A percentile compares a stretch with the other conserved stretches of the same genome.
Conservation (phyloP, 2,329 filamentous ascomycete species). For the Ceratocystis cacaofunesta region DNA sequence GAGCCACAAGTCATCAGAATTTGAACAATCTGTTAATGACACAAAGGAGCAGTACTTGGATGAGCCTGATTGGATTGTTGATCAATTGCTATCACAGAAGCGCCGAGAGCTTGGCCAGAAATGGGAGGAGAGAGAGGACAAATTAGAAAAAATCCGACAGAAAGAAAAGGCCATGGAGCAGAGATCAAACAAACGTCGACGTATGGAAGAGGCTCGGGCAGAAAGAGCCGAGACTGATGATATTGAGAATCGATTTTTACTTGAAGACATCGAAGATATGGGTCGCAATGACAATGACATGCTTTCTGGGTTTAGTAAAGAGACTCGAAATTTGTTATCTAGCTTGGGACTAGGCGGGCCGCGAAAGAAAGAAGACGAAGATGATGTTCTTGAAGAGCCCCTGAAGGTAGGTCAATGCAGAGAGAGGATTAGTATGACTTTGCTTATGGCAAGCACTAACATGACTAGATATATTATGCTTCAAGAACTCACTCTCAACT, state of each 20-base stretch:
- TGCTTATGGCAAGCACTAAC: conserved; percentile 22
- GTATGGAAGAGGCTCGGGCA: conserved; percentile 26
- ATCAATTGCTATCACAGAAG: conserved; percentile 57
- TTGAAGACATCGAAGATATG: conserved; percentile 52
- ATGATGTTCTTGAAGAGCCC: conserved; percentile 42
- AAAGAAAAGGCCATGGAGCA: conserved; percentile 44
- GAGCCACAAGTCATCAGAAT: conserved; percentile 52
- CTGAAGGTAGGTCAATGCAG: conserved; percentile 41
- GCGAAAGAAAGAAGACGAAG: conserved; percentile 26
- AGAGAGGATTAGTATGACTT: not conserved
- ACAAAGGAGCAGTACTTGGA: conserved; percentile 37
- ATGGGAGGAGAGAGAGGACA: conserved; percentile 60
- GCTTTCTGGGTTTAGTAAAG: conserved; percentile 50
- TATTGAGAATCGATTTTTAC: conserved; percentile 55
- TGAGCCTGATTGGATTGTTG: conserved; percentile 73
- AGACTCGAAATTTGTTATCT: conserved; percentile 60
- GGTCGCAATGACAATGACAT: conserved; percentile 25
- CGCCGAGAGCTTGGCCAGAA: conserved; percentile 49
- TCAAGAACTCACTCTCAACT: conserved; percentile 88
- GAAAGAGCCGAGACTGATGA: conserved; percentile 24
- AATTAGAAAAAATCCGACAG: conserved; percentile 49
- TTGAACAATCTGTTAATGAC: conserved; percentile 36
- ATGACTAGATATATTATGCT: conserved; percentile 61
- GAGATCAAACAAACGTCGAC: conserved; percentile 33
- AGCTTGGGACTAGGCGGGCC: conserved; percentile 39